Evolutionary conservation across 169 alveolate species (phyloP).

Genomic region (Plasmodium falciparum): DNA sequence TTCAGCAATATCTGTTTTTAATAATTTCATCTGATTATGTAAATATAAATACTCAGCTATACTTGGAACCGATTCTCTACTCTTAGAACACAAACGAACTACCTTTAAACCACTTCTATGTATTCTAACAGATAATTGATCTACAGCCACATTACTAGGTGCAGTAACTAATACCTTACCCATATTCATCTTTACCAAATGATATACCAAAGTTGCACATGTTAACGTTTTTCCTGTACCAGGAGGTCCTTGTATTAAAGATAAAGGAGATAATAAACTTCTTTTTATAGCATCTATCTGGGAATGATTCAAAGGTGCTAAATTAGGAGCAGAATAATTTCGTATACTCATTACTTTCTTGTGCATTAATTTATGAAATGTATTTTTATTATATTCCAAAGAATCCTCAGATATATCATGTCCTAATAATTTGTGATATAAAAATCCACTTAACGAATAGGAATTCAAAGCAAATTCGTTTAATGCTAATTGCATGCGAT

Average conservation of each 20-base stretch:
- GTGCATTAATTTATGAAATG: background rate
- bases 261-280: slow-evolving; percentile 91
- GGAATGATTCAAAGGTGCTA: slow-evolving; percentile 94
- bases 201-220: slow-evolving; percentile 94
- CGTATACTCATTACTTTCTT: slow-evolving; percentile 76
- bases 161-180: slow-evolving; percentile 94
- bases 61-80: slow-evolving; percentile 67
- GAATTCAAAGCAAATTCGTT: slow-evolving; percentile 78
- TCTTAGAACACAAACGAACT: slow-evolving; percentile 89
- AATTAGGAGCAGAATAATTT: slow-evolving; percentile 93
- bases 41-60: slow-evolving; percentile 85
- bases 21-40: slow-evolving; percentile 90
- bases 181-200: slow-evolving; percentile 86
- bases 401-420: slow-evolving; percentile 74
- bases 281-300: slow-evolving; percentile 93
- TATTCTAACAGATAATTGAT: slow-evolving; percentile 95
- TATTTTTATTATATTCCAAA: slow-evolving; percentile 21
- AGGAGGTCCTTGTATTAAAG: slow-evolving; percentile 98
- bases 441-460: slow-evolving; percentile 78
- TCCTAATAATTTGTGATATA: slow-evolving; percentile 85
- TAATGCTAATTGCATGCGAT: slow-evolving; percentile 94
- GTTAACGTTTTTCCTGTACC: slow-evolving; percentile 98
- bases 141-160: slow-evolving; percentile 97
- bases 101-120: slow-evolving; percentile 95
- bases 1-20: slow-evolving; percentile 79